Base-by-base conservation (phyloP, 2,329 filamentous ascomycete species). In the Clarireedia paspali region DNA sequence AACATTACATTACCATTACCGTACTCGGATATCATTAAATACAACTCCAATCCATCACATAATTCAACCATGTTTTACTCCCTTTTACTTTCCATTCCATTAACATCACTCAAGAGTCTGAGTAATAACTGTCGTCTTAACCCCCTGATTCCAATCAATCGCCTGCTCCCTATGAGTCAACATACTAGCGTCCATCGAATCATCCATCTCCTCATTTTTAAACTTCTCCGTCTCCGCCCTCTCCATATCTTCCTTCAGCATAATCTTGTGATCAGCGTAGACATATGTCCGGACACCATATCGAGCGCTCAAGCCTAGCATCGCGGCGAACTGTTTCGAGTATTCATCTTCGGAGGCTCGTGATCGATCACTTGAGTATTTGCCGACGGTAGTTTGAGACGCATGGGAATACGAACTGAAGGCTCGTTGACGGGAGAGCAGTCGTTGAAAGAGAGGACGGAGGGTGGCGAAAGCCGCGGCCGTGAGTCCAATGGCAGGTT, bases 391-490 rank as follows among this genome's bases (percentile, higher is more conserved):
- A 20, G 2, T 15, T 24, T n/a, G 3, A 4, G 47, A 45, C 2
- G 26, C 36, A 15, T 50, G 6, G 4, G 53, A 55, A 27, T 20
- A 44, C 26, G 30, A 12, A 20, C 47, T 55, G 4, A 38, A 15
- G 6, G 26, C 27, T 56, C 39, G 57, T 57, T 4, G 63, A 36
- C 60, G 63, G 17, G 47, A 42, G 45, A 63, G 55, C 56, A 63
- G 60, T 15, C 56, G 60, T n/a, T 57, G 60, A 60, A 68, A 68
- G 50, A 73, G 63, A 0, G 73, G 68, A 1, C 72, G 72, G 2
- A 74, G 67, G 1, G 72, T 74, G 0, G 72, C 73, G 17, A 73
- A 65, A 15, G 71, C 72, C 10, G 71, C 70, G 2, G 72, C 73
- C 5, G 71, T 68, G 10, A 75, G 70, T 5, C 71, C 72, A 15